Base-by-base conservation (phyloP, 2,329 filamentous ascomycete species). In the Coniochaeta hoffmannii region DNA sequence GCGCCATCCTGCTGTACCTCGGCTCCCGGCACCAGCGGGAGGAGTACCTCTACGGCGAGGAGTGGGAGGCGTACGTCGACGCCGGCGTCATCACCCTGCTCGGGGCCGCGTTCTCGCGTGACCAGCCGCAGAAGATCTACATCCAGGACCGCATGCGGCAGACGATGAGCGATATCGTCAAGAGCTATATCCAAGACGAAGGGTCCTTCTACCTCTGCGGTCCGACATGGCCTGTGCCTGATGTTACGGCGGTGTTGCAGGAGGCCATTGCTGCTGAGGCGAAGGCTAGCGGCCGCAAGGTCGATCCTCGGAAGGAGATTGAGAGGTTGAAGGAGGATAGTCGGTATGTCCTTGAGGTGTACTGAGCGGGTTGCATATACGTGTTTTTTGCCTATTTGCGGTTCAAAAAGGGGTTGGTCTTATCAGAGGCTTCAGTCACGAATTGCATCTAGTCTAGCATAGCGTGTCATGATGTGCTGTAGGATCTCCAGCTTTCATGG, bases 111-210 rank as follows among this genome's bases (percentile, higher is more conserved):
- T 99, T 99, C 80, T 96, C 90, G 57, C 88, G 94, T 69, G 94
- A 99, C 69, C 94, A 99, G 80, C 88, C 90, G 15, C 81, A 97
- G 77, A 99, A 99, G 85, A 96, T 99, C 62, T 99, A 99, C 75
- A 99, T 99, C 68, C 94, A 99, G 78, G 94, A 99, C 71, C 85
- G 92, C 62, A 99, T 99, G 94, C 81, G 94, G 56, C 81, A 97
- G 81, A 90, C 87, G 0, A 75, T 97, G 57, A 75, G 78, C 46
- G 86, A 94, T 59, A 95, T 99, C 60, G 81, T 90, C 57, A 77
- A 91, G 72, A 88, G 91, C 0, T 97, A 97, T 71, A 83, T 97
- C 61, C 77, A 86, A 66, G 84, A 97, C 62, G 87, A 94, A 64
- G 94, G 94, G 56, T 87, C 88, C 32, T 99, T 99, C 76, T 99